Base-by-base conservation (phyloP, 2,329 filamentous ascomycete genomes). In the Canariomyces notabilis region DNA sequence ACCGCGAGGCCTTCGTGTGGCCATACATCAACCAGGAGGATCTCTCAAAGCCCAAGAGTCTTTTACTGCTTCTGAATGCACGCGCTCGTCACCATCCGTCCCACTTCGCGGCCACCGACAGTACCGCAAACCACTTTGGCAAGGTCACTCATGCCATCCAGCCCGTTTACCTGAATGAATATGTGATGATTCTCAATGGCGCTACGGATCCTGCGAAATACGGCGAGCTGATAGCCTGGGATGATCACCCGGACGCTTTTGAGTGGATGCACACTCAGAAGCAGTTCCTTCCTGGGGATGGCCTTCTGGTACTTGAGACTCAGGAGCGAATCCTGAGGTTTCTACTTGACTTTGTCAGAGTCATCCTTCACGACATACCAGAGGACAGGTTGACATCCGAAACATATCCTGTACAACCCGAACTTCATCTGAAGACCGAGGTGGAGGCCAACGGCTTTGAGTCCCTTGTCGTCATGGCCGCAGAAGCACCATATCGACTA, bases 21-120 rank as follows among this genome's bases (percentile, higher is more conserved):
- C 78, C 78, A 0, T 66, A 73, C 37, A 71, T 82, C 57, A 83
- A 82, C 52, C 64, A 75, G 33, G 74, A 82, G 44, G 78, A 82
- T 53, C 62, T 83, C 1, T 42, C 55, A 0, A 64, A 70, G 18
- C 58, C 67, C 0, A 73, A 69, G 38, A 48, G 61, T 0, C 54
- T 83, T 7, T 64, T 68, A 0, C 58, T 82, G 6, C 62, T 82
- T 16, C 57, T 83, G 9, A 76, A 79, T 44, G 60, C 75, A 0
- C 67, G 79, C 6, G 76, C 67, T 5, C 68, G 73, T 0, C 55
- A 77, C 44, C 48, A 56, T 0, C 77, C 77, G 0, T 57, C 63
- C 6, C 50, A 57, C 0, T 83, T 82, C 52, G 72, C 72, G 0
- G 62, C 57, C 0, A 65, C 67, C 0, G 77, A 82, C 51, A 50